Percentiles rank a stretch among this genome's conserved stretches.
Evolutionary conservation across 176 grass and related monocot genomes (phyloP).

Genomic region (Eleusine coracana): DNA sequence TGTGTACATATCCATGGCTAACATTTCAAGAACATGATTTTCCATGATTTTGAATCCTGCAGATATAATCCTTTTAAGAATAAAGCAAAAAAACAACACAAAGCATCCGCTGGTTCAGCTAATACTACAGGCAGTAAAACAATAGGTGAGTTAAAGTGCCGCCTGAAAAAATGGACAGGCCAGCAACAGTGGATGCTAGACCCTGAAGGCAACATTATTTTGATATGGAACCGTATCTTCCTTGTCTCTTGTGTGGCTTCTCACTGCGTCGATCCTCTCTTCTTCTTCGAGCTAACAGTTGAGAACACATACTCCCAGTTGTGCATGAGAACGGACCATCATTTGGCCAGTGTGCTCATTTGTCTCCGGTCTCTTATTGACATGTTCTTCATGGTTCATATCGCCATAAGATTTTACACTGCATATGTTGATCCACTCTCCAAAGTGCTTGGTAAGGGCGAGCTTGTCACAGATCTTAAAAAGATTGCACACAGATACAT

Average conservation of each 20-base stretch:
- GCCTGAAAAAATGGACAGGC: neutral
- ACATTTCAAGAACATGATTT: neutral
- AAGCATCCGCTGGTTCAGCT: neutral
- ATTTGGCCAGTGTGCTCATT: slow-evolving; percentile 38
- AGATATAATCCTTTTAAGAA: neutral
- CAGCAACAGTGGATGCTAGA: slow-evolving; percentile 41
- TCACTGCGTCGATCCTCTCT: slow-evolving; percentile 56
- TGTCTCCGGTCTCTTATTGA: slow-evolving; percentile 44
- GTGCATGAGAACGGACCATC: slow-evolving; percentile 52
- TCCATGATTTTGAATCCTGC: neutral
- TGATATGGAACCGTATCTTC: slow-evolving; percentile 53
- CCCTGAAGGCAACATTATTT: slow-evolving; percentile 34
- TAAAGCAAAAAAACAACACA: neutral
- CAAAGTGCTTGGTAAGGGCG: slow-evolving; percentile 53
- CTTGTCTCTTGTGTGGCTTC: slow-evolving; percentile 45
- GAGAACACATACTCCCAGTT: neutral
- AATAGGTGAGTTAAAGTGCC: neutral
- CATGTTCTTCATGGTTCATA: slow-evolving; percentile 44
- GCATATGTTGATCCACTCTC: slow-evolving; percentile 58
- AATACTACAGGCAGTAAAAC: neutral
- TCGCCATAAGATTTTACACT: slow-evolving; percentile 49
- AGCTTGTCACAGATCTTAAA: slow-evolving; percentile 49
- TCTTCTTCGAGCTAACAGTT: slow-evolving; percentile 51
- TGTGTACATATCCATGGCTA: neutral
- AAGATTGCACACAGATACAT: slow-evolving; percentile 51